Evolutionary conservation across 2,329 filamentous ascomycete genomes (phyloP), one percentile per base, ranked within the genome.

Genomic region (Paraphoma chrysanthemicola): DNA sequence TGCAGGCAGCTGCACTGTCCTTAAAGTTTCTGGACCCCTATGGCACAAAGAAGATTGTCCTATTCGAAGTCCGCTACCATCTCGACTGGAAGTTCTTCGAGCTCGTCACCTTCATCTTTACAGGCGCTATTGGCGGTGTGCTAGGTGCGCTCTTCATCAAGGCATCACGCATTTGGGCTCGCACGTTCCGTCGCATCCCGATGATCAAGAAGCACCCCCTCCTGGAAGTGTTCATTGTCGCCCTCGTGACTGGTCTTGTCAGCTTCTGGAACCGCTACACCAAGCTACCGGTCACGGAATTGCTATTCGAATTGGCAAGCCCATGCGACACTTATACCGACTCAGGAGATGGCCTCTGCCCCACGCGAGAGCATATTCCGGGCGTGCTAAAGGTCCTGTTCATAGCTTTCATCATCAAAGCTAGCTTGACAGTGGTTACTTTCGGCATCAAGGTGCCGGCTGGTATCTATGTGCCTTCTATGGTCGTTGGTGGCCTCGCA

Each of bases 381-480:
- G 81, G 84, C 0, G 89, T 96, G 4, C 83, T 98, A 14, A 73
- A 83, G 29, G 90, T 88, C 53, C 82, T 99, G 0, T 80, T 90
- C 11, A 77, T 88, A 16, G 94, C 94, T 0, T 95, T 98, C 63
- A 78, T 97, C 28, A 90, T 98, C 79, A 99, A 99, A 74, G 90
- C 92, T 0, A 82, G 94, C 44, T 79, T 99, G 42, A 98, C 95
- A 0, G 88, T 90, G 44, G 89, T 97, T 63, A 97, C 94, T 0
- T 98, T 98, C 77, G 94, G 94, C 28, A 93, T 97, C 72, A 98
- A 98, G 83, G 88, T 98, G 0, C 95, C 95, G 9, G 93, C 94
- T 1, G 95, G 95, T 61, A 97, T 99, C 66, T 99, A 99, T 68
- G 93, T 99, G 1, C 95, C 95, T 3, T 97, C 94, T 67, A 99